Percentiles rank a stretch among this genome's conserved stretches.
These are phyloP conservation scores for Dryadomyces quercivorus DNA, from an alignment of 2,329 filamentous ascomycete species.

Conservation along the genomic window DNA sequence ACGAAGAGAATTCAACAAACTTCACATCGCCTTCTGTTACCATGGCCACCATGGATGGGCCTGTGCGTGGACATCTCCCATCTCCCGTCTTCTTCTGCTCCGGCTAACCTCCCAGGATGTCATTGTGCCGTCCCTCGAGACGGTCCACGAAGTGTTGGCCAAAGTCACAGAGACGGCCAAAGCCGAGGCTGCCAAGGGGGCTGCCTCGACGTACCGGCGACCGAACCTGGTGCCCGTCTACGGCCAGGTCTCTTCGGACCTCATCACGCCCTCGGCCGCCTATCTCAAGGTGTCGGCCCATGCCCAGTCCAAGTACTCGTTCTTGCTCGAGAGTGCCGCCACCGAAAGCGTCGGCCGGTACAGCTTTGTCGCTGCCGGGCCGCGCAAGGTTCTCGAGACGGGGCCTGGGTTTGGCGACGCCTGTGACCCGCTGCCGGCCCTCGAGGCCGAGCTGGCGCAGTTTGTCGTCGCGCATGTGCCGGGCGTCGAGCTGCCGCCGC, in stretches of 20 bases:
- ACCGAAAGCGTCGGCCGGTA: slow-evolving; percentile 86
- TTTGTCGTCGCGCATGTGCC: slow-evolving; percentile 75
- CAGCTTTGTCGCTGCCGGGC: slow-evolving; percentile 71
- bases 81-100: background rate
- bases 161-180: slow-evolving; percentile 5
- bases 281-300: slow-evolving; percentile 82
- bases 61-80: slow-evolving; percentile 5
- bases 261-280: slow-evolving; percentile 87
- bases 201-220: slow-evolving; percentile 6
- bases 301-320: slow-evolving; percentile 58
- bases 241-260: slow-evolving; percentile 48
- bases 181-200: slow-evolving; percentile 6
- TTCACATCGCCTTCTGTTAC: background rate
- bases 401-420: slow-evolving; percentile 78
- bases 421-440: slow-evolving; percentile 69
- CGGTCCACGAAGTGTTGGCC: slow-evolving; percentile 12
- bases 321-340: slow-evolving; percentile 90
- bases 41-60: slow-evolving; percentile 7
- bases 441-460: slow-evolving; percentile 69
- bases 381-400: slow-evolving; percentile 71
- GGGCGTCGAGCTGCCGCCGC: slow-evolving; percentile 66
- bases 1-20: background rate
- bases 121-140: slow-evolving; percentile 15
- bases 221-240: slow-evolving; percentile 15
- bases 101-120: slow-evolving; percentile 10